Evolutionary conservation across 441 rosid species (phyloP).

Genomic region (Erodium texanum): DNA sequence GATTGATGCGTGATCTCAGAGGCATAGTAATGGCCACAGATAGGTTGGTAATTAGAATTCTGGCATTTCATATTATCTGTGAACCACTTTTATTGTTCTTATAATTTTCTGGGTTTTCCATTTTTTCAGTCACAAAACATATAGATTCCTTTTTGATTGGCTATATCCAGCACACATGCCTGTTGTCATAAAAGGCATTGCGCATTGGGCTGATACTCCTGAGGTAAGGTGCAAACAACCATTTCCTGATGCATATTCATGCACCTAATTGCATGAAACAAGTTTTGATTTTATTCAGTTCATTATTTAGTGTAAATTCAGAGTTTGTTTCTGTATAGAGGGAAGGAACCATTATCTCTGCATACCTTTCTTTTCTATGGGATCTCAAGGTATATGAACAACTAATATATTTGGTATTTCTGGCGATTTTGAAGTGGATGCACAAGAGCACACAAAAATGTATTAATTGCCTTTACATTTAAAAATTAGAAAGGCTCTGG

Average conservation of each 20-base stretch:
- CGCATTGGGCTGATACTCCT: too few relatives aligned
- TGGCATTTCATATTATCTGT: neutral
- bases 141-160: constrained; percentile 93
- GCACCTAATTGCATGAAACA: constrained; percentile 87
- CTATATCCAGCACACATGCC: constrained; percentile 47
- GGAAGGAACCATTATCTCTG: neutral
- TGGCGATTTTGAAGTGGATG: too few relatives aligned
- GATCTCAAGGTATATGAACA: too few relatives aligned
- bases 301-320: neutral
- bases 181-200: too few relatives aligned
- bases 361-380: neutral
- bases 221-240: too few relatives aligned
- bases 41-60: constrained; percentile 35
- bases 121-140: constrained; percentile 77
- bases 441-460: too few relatives aligned
- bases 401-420: too few relatives aligned
- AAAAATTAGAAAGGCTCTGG: too few relatives aligned
- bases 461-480: too few relatives aligned
- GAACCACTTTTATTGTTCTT: neutral
- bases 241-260: constrained; percentile 32
- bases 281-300: constrained; percentile 58
- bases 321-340: neutral
- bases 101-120: neutral
- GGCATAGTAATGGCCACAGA: constrained; percentile 96
- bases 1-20: constrained; percentile 94